phyloP scores from a whole-genome alignment of 2,329 filamentous ascomycete species.

The Aspergillus pseudoviridinutans region DNA sequence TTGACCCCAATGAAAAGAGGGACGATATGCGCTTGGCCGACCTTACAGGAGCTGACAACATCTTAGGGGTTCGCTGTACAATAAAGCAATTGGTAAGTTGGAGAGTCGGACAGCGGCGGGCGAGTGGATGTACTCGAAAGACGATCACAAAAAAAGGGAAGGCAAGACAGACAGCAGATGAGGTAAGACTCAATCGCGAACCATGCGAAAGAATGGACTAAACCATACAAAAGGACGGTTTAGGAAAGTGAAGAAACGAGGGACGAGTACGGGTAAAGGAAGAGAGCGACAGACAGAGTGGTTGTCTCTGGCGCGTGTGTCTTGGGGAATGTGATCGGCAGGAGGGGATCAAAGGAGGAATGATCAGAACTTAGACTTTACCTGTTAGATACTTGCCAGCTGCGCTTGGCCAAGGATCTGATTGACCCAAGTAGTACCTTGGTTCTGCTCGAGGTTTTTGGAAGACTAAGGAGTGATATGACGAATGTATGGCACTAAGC shows the following conservation, averaged over 20 bases:
- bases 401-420: background rate
- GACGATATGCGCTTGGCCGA: constrained; percentile 45
- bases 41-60: constrained; percentile 41
- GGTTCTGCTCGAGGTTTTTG: background rate
- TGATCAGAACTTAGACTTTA: background rate
- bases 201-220: constrained; percentile 7
- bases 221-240: background rate
- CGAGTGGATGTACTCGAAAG: constrained; percentile 1
- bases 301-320: constrained; percentile 1
- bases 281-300: constrained; percentile 8
- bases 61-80: constrained; percentile 16
- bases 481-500: background rate
- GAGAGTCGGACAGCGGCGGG: background rate
- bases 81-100: constrained; percentile 2
- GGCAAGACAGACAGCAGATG: constrained; percentile 7
- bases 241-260: constrained; percentile 3
- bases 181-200: constrained; percentile 14
- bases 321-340: constrained; percentile 34
- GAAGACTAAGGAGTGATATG: background rate
- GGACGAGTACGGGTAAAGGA: background rate
- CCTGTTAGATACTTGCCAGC: too few species aligned
- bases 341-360: constrained; percentile 28
- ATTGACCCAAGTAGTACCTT: background rate
- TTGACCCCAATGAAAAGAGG: constrained; percentile 40
- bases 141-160: background rate